Percentiles rank a stretch among this genome's conserved stretches.
These are phyloP conservation scores for Rhipidocladum racemiflorum DNA, from an alignment of 176 grass and related monocot species.

Conservation along the genomic window DNA sequence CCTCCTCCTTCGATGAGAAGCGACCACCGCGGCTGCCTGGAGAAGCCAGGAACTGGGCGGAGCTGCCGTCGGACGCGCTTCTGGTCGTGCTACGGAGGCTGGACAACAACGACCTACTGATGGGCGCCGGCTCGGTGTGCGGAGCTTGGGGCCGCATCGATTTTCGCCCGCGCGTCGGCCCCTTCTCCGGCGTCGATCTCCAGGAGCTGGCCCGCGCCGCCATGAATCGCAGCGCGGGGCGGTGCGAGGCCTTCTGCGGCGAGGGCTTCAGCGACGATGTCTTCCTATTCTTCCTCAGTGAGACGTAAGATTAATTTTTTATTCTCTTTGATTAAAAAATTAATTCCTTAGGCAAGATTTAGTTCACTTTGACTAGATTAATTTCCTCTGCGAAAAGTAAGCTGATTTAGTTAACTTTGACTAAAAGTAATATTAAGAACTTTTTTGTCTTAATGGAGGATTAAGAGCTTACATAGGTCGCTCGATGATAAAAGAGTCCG, in stretches of 20 bases:
- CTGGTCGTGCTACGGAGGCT: background rate
- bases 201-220: background rate
- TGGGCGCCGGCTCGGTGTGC: background rate
- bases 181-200: background rate
- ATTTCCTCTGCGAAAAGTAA: no score
- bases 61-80: background rate
- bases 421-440: no score
- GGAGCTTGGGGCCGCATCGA: slow-evolving; percentile 19
- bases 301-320: background rate
- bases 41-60: background rate
- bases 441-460: no score
- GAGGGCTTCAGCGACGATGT: background rate
- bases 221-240: background rate
- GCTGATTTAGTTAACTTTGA: no score
- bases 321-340: no score
- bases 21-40: background rate
- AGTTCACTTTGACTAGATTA: no score
- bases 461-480: no score
- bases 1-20: no score
- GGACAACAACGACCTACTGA: background rate
- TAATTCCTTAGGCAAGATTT: no score
- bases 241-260: slow-evolving; percentile 20
- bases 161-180: background rate
- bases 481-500: no score
- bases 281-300: slow-evolving; percentile 5